Base-by-base conservation (phyloP, 2,329 filamentous ascomycete genomes). In the Sordariomycetes sp. region DNA sequence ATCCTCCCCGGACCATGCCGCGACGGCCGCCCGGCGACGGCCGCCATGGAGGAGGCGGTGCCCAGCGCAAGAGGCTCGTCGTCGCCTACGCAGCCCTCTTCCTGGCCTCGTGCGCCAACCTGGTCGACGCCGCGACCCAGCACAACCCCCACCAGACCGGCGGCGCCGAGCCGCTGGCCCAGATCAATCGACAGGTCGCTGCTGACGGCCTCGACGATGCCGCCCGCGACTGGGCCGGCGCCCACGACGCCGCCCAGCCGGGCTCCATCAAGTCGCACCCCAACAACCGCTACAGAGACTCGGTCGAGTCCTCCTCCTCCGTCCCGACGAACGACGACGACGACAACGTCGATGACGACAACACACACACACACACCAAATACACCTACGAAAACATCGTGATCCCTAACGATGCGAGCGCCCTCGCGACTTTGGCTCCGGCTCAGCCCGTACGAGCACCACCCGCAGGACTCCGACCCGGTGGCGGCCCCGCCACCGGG, bases 381-480 rank as follows among this genome's bases (percentile, higher is more conserved):
- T 61, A 68, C 64, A 66, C 70, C 65, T 61, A 68, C 63, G 65
- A 70, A 59, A 65, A 68, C 59, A 66, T 69, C 59, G 65, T 72
- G 57, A 70, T 72, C 68, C 72, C 74, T 72, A 69, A 81, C 76
- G 82, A 94, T 87, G 89, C 86, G 90, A 91, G 90, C 91, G 91
- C 91, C 89, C 82, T 94, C 81, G 88, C 88, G 83, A 94, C 91
- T 88, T 87, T 92, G 82, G 92, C 93, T 96, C 91, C 90, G 89
- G 92, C 87, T 78, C 77, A 83, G 79, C 83, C 90, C 89, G 92
- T 97, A 81, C 83, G 90, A 96, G 92, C 91, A 90, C 89, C 88
- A 84, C 74, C 84, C 84, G 85, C 84, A 80, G 83, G 69, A 68
- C 69, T 69, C 64, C 68, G 70, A 71, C 71, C 77, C 70, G 77